These are phyloP conservation scores for Diutina pseudorugosa DNA, from an alignment of 1,139 yeast species.

Conservation along the genomic window DNA sequence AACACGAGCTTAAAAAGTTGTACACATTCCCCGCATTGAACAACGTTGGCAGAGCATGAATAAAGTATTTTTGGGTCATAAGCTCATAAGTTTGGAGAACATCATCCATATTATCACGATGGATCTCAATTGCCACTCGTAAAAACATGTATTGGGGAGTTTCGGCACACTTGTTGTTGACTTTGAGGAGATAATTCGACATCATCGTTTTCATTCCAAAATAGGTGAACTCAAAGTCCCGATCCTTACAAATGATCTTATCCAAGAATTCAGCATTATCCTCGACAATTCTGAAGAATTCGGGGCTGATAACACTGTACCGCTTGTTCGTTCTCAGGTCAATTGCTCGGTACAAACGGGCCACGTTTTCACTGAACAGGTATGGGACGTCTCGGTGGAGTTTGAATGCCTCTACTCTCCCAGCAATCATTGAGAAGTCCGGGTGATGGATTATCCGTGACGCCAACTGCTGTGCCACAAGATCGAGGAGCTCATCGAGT, in stretches of 20 bases:
- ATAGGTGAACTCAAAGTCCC: slow-evolving; percentile 66
- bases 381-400: slow-evolving; percentile 4
- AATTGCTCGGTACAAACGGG: slow-evolving; percentile 4
- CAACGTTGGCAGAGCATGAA: slow-evolving; percentile 83
- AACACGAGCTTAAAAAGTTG: slow-evolving; percentile 84
- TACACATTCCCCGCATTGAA: slow-evolving; percentile 85
- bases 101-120: slow-evolving; percentile 57
- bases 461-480: neutral
- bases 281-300: slow-evolving; percentile 6
- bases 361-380: slow-evolving; percentile 6
- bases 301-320: slow-evolving; percentile 7
- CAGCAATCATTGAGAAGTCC: slow-evolving; percentile 35
- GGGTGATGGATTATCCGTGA: slow-evolving; percentile 13
- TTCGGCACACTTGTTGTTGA: slow-evolving; percentile 67
- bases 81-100: slow-evolving; percentile 72
- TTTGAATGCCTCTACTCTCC: slow-evolving; percentile 24
- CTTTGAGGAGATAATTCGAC: slow-evolving; percentile 66
- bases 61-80: slow-evolving; percentile 77
- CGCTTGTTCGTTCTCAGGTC: slow-evolving; percentile 5
- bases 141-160: slow-evolving; percentile 84
- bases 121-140: slow-evolving; percentile 87
- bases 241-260: slow-evolving; percentile 5
- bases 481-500: neutral
- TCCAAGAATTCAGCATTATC: slow-evolving; percentile 5
- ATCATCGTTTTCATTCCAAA: slow-evolving; percentile 84